Base-by-base conservation (phyloP, 768 basidiomycete species). In the Steccherinum ochraceum region DNA sequence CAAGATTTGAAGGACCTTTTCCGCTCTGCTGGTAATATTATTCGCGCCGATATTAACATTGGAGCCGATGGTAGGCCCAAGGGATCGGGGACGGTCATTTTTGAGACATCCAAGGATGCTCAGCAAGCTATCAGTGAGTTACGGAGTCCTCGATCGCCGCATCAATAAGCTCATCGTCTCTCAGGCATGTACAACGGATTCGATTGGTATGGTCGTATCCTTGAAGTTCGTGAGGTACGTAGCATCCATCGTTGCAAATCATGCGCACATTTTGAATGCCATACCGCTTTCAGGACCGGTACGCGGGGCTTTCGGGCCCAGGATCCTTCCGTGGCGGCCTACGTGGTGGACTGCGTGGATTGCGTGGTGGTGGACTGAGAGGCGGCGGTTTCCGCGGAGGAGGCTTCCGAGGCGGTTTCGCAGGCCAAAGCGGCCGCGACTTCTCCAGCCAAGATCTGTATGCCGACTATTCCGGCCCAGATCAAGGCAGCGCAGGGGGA, bases 1-100 rank as follows among this genome's bases (percentile, higher is more conserved):
- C 95, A 99, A 66, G 95, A 98, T 65, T 72, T 98, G 50, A 98
- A 98, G 64, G 95, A 98, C 67, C 73, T 98, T 24, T 97, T 98
- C 84, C 84, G 95, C 50, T 82, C 90, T 24, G 90, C 95, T 42
- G 95, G 95, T 5, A 89, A 91, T 63, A 94, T 99, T 58, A 83
- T 97, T 56, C 84, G 95, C 43, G 93, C 95, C 50, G 95, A 98
- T 65, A 92, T 97, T 56, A 93, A 94, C 58, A 87, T 95, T 51
- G 91, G 89, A 52, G 83, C 84, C 19, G 93, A 96, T 67, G 94
- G 94, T 23, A 80, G 85, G 12, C 93, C 95, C 13, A 95, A 96
- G 66, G 95, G 95, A 19, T 95, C 90, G 47, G 95, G 95, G n/a
- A 96, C 93, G 0, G 95, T 98, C 12, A 89, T 97, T 12, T 97